Percentiles rank a stretch among this genome's conserved stretches.
Conservation (phyloP, 768 basidiomycete species). For the Cyclocybe cylindracea region DNA sequence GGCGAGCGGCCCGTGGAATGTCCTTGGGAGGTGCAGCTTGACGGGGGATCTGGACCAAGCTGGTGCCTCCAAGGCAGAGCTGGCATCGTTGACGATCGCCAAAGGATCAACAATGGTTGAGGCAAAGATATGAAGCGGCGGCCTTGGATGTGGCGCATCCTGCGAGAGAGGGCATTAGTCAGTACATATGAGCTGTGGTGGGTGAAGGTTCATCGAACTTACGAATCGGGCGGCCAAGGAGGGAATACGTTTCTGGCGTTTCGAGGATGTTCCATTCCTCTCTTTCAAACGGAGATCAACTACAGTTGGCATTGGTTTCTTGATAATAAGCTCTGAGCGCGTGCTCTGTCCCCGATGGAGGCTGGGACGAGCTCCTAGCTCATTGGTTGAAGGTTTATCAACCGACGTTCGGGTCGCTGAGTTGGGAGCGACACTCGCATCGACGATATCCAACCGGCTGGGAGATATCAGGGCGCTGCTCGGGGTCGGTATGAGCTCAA, state of each 20-base stretch:
- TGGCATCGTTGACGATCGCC: constrained; percentile 4
- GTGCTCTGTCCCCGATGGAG: too few relatives aligned
- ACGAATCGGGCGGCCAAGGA: constrained; percentile 38
- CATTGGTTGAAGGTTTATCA: too few relatives aligned
- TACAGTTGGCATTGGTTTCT: constrained; percentile 21
- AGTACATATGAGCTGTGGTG: not conserved
- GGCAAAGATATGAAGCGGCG: constrained; percentile 34
- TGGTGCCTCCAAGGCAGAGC: not conserved
- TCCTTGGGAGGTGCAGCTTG: constrained; percentile 38
- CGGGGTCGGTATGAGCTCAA: constrained; percentile 34
- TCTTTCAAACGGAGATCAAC: constrained; percentile 32
- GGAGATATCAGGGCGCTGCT: not conserved
- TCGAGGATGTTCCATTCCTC: constrained; percentile 7
- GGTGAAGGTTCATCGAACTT: constrained; percentile 13
- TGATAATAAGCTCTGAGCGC: too few relatives aligned
- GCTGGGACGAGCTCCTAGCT: too few relatives aligned
- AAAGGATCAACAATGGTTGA: constrained; percentile 27
- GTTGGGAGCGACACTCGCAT: too few relatives aligned
- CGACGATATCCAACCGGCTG: too few relatives aligned
- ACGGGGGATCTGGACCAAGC: constrained; percentile 13
- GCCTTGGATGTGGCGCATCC: constrained; percentile 38
- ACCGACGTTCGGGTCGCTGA: too few relatives aligned
- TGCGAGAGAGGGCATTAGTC: constrained; percentile 8
- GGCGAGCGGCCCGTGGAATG: constrained; percentile 42
- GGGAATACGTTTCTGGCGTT: constrained; percentile 24